A percentile compares a stretch with the other conserved stretches of the same genome.
Conservation (phyloP, 108 stramenopile genomes). For the Cylindrotheca closterium region DNA sequence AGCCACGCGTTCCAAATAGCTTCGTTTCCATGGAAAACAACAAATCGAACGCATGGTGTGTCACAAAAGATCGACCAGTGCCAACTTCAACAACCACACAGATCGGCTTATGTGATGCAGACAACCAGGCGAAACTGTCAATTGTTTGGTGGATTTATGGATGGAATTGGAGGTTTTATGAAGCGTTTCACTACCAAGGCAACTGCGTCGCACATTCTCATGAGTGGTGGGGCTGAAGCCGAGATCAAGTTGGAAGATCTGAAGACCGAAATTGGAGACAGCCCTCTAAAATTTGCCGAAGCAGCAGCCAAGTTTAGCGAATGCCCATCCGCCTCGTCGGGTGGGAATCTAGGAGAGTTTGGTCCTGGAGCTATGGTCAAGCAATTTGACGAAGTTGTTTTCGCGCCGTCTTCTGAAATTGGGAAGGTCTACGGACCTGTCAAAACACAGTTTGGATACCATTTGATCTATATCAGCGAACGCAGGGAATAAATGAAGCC, state of each 20-base stretch:
- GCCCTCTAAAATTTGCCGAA: slow-evolving; percentile 47
- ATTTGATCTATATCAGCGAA: slow-evolving; percentile 70
- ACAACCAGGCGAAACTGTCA: slow-evolving; percentile 7
- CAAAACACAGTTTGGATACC: slow-evolving; percentile 70
- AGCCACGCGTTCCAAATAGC: no score
- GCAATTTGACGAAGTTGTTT: slow-evolving; percentile 74
- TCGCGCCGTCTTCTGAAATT: slow-evolving; percentile 26
- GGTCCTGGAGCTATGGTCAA: slow-evolving; percentile 72
- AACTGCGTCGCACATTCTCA: slow-evolving; percentile 61
- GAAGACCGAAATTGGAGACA: slow-evolving; percentile 45
- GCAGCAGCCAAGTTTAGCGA: slow-evolving; percentile 54
- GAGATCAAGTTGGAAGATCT: slow-evolving; percentile 44
- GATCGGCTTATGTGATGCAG: not conserved
- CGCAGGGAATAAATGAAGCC: slow-evolving; percentile 33
- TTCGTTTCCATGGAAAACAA: no score
- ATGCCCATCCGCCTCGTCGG: slow-evolving; percentile 55
- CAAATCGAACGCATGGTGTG: no score
- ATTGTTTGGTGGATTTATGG: slow-evolving; percentile 28
- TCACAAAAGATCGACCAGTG: not conserved
- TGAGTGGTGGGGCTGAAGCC: slow-evolving; percentile 49
- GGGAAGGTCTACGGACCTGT: slow-evolving; percentile 59
- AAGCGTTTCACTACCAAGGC: slow-evolving; percentile 42
- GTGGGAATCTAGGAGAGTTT: slow-evolving; percentile 74
- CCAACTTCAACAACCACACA: not conserved
- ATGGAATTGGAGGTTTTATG: slow-evolving; percentile 28